Conservation (phyloP, 1,284 basidiomycete species). For the Papiliotrema fonsecae region DNA sequence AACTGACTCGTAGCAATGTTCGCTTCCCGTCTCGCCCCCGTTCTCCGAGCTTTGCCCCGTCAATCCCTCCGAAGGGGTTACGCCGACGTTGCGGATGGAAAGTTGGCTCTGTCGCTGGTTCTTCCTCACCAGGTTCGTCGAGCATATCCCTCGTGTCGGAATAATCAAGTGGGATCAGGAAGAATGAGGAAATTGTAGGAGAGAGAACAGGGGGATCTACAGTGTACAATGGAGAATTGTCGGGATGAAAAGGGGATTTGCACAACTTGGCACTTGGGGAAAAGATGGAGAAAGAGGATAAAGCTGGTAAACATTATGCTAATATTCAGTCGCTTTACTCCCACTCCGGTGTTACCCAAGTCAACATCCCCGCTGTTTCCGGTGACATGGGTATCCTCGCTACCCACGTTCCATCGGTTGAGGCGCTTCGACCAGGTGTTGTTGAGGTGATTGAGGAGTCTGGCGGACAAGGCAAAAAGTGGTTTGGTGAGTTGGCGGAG, state of each 20-base stretch:
- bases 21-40: conserved; percentile 38
- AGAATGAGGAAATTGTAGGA: not conserved
- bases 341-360: conserved; percentile 83
- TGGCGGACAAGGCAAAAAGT: conserved; percentile 73
- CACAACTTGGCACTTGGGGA: not conserved
- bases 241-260: not conserved
- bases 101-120: conserved; percentile 85
- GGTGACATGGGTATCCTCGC: conserved; percentile 98
- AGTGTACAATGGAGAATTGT: no score
- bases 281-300: not conserved
- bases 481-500: conserved; percentile 65
- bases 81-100: conserved; percentile 64
- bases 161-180: not conserved
- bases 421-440: conserved; percentile 85
- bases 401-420: conserved; percentile 91
- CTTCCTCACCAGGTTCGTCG: conserved; percentile 83
- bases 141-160: no score
- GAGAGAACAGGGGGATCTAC: no score
- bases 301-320: not conserved
- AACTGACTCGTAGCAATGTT: no score
- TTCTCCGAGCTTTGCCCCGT: conserved; percentile 43
- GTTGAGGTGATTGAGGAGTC: conserved; percentile 83
- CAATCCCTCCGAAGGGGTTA: conserved; percentile 63
- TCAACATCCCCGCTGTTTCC: conserved; percentile 86
- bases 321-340: conserved; percentile 70